Evolutionary conservation across 1,139 yeast species (phyloP).

Genomic region (Suhomyces bokatorum): DNA sequence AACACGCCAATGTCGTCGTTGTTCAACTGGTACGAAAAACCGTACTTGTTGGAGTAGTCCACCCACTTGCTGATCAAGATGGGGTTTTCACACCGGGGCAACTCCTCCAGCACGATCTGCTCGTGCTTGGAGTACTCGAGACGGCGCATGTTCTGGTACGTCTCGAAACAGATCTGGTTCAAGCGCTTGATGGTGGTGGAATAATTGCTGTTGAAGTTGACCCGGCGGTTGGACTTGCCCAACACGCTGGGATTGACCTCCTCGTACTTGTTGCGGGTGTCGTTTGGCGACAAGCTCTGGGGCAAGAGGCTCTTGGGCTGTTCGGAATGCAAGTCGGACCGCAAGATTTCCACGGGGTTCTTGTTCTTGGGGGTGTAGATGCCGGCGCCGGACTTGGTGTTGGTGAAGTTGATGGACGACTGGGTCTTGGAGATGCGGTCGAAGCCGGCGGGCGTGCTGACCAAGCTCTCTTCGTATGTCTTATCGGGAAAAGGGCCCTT

Average conservation of each 20-base stretch:
- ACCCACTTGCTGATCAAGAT: conserved; percentile 94
- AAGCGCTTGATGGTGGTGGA: conserved; percentile 42
- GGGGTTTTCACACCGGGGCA: conserved; percentile 59
- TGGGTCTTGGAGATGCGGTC: conserved; percentile 56
- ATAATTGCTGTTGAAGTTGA: conserved; percentile 45
- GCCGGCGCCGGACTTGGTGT: conserved; percentile 65
- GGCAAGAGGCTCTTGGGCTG: conserved; percentile 75
- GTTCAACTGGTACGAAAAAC: conserved; percentile 89
- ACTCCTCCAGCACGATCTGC: conserved; percentile 36
- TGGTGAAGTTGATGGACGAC: conserved; percentile 69
- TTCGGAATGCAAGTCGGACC: conserved; percentile 69
- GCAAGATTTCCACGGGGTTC: conserved; percentile 69
- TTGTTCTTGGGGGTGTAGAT: conserved; percentile 55
- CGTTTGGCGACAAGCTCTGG: conserved; percentile 88
- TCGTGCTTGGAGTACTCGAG: conserved; percentile 38
- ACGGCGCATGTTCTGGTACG: conserved; percentile 44
- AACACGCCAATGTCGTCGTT: conserved; percentile 92
- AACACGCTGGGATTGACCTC: conserved; percentile 54
- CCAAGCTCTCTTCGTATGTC: conserved; percentile 63
- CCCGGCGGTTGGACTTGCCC: conserved; percentile 41
- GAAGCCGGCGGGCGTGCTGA: conserved; percentile 57
- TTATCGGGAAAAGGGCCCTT: conserved; percentile 80
- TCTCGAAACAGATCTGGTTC: conserved; percentile 41
- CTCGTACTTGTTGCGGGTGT: conserved; percentile 83
- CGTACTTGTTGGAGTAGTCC: conserved; percentile 93